These are phyloP conservation scores for Alternaria postmessia DNA, from an alignment of 2,329 filamentous ascomycete genomes.

Conservation along the genomic window DNA sequence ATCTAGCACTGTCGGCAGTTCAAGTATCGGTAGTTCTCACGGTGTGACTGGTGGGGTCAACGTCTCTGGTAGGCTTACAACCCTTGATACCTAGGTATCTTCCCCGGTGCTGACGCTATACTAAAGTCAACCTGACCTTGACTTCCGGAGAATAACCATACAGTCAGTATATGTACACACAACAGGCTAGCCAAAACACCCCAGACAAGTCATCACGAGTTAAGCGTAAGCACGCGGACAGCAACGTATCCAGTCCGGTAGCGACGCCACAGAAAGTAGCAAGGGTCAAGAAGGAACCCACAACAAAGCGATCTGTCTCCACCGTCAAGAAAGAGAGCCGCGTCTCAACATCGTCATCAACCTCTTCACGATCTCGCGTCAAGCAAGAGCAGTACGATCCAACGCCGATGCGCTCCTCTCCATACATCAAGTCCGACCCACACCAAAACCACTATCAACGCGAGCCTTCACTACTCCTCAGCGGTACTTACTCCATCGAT, in stretches of 20 bases:
- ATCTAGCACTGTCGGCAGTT: neutral
- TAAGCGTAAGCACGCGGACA: conserved; percentile 15
- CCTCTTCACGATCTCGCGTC: conserved; percentile 12
- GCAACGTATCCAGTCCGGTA: neutral
- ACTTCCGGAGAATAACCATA: neutral
- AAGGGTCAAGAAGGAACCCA: conserved; percentile 9
- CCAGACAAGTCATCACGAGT: neutral
- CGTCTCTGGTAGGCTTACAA: conserved; percentile 17
- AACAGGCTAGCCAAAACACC: neutral
- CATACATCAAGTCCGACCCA: conserved; percentile 12
- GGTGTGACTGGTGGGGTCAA: conserved; percentile 12
- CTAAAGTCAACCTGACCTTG: conserved; percentile 16
- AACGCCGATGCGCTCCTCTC: neutral
- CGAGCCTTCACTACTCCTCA: conserved; percentile 41
- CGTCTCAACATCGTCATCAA: conserved; percentile 3
- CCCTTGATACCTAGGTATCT: too few species aligned
- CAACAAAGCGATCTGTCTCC: neutral
- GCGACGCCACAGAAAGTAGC: conserved; percentile 10
- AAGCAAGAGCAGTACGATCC: conserved; percentile 14
- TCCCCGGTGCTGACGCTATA: neutral
- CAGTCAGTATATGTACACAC: neutral
- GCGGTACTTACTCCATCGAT: conserved; percentile 56
- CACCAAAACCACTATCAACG: neutral
- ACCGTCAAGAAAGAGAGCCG: neutral
- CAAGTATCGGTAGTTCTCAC: neutral